These are phyloP conservation scores for Prosopis cineraria DNA, from an alignment of 306 rosid species.

Conservation along the genomic window DNA sequence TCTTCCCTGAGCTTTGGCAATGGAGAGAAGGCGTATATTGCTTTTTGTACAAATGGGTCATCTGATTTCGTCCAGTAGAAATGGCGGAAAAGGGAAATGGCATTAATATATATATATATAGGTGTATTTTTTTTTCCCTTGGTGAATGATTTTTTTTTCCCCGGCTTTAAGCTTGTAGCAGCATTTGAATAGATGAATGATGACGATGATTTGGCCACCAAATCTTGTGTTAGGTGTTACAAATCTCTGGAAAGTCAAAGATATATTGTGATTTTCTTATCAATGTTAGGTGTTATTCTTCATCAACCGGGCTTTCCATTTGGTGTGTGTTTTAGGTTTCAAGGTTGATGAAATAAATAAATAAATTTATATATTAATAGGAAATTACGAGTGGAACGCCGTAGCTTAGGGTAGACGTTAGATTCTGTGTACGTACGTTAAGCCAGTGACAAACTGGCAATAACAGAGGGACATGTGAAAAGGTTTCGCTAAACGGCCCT, in stretches of 20 bases:
- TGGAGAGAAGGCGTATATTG: constrained; percentile 29
- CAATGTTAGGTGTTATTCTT: constrained; percentile 26
- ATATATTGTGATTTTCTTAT: constrained; percentile 18
- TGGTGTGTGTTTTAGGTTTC: neutral
- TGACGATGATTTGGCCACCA: constrained; percentile 39
- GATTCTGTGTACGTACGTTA: neutral
- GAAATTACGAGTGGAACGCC: too few species aligned
- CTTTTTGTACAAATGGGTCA: constrained; percentile 10
- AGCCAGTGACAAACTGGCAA: neutral
- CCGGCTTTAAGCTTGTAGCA: neutral
- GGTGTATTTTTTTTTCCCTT: too few species aligned
- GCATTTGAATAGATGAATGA: constrained; percentile 25
- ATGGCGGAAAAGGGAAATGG: too few species aligned
- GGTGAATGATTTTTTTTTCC: too few species aligned
- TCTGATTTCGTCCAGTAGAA: neutral
- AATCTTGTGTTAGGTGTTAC: constrained; percentile 23
- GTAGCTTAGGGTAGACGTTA: too few species aligned
- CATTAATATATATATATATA: too few species aligned
- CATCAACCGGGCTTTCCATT: neutral
- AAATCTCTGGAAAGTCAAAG: constrained; percentile 33
- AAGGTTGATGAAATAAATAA: neutral
- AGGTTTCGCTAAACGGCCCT: neutral
- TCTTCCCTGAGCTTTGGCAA: constrained; percentile 33
- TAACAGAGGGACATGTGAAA: neutral
- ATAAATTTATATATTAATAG: too few species aligned